Conservation (phyloP, 1,139 yeast genomes). For the Sugiyamaella pinicola region DNA sequence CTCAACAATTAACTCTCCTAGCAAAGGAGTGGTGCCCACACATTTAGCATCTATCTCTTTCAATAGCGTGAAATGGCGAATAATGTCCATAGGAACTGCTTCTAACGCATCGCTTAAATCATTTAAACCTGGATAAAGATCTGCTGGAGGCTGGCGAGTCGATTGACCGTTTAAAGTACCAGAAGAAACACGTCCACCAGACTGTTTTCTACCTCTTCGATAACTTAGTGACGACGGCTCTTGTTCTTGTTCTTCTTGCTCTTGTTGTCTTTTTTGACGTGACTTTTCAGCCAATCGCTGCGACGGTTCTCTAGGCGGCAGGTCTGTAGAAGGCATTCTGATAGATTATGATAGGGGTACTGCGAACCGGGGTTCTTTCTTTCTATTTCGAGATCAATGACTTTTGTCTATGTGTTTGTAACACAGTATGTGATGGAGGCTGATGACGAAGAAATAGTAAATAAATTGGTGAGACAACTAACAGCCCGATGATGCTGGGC, state of each 20-base stretch:
- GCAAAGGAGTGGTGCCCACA: slow-evolving; percentile 68
- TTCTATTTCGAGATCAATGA: no score
- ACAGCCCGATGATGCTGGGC: no score
- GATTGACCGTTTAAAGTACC: not conserved
- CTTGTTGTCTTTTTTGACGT: slow-evolving; percentile 12
- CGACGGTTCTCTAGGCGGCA: slow-evolving; percentile 21
- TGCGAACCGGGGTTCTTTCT: no score
- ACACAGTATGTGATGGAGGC: not conserved
- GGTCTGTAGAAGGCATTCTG: slow-evolving; percentile 13
- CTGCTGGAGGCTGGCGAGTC: slow-evolving; percentile 14
- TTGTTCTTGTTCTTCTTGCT: slow-evolving; percentile 12
- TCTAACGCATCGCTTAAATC: slow-evolving; percentile 90
- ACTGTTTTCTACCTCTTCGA: slow-evolving; percentile 1
- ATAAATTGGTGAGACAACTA: no score
- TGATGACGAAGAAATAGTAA: no score
- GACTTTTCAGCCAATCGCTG: slow-evolving; percentile 20
- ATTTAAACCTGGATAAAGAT: slow-evolving; percentile 77
- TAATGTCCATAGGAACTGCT: slow-evolving; percentile 82
- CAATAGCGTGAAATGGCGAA: slow-evolving; percentile 81
- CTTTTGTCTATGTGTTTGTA: no score
- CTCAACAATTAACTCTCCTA: slow-evolving; percentile 58
- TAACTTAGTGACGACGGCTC: not conserved
- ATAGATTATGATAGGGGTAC: no score
- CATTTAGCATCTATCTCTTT: slow-evolving; percentile 96
- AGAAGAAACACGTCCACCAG: not conserved